A percentile compares a stretch with the other conserved stretches of the same genome.
Conservation (phyloP, 768 basidiomycete genomes). For the Boletales sp. region DNA sequence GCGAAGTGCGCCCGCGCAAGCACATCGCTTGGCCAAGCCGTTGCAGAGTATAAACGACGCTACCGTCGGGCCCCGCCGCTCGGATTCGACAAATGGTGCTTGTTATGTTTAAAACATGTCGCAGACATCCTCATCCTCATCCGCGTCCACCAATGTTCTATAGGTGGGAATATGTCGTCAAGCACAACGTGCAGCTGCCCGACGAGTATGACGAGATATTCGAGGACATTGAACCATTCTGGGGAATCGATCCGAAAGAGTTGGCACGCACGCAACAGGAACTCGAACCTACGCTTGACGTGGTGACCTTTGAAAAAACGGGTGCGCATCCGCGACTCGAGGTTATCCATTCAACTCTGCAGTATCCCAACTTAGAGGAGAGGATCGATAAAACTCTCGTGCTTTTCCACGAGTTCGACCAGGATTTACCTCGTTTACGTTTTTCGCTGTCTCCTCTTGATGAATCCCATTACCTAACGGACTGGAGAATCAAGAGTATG, state of each 20-base stretch:
- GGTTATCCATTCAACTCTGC: slow-evolving; percentile 14
- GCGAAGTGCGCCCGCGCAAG: slow-evolving; percentile 33
- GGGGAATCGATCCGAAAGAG: slow-evolving; percentile 32
- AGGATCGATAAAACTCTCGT: too few species aligned
- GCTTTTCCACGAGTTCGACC: slow-evolving; percentile 17
- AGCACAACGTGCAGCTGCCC: slow-evolving; percentile 37
- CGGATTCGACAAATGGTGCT: slow-evolving; percentile 44
- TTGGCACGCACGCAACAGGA: slow-evolving; percentile 18
- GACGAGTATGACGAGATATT: slow-evolving; percentile 49
- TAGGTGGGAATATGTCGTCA: slow-evolving; percentile 43
- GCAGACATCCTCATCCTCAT: too few species aligned
- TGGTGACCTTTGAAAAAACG: slow-evolving; percentile 27
- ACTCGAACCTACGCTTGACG: slow-evolving; percentile 11
- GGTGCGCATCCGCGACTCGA: slow-evolving; percentile 4
- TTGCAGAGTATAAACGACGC: slow-evolving; percentile 35
- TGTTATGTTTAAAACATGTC: too few species aligned
- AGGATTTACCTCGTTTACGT: slow-evolving; percentile 30
- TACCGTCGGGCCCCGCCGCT: slow-evolving; percentile 36
- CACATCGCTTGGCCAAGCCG: slow-evolving; percentile 35
- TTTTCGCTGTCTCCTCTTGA: slow-evolving; percentile 30
- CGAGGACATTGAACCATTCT: slow-evolving; percentile 35
- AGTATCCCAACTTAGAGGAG: neutral
- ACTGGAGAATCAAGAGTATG: slow-evolving; percentile 21
- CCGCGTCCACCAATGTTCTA: too few species aligned
- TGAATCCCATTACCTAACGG: slow-evolving; percentile 25